Percentiles rank a stretch among this genome's conserved stretches.
phyloP scores from a whole-genome alignment of 495 filamentous ascomycete species.

The Copromyces sp. region DNA sequence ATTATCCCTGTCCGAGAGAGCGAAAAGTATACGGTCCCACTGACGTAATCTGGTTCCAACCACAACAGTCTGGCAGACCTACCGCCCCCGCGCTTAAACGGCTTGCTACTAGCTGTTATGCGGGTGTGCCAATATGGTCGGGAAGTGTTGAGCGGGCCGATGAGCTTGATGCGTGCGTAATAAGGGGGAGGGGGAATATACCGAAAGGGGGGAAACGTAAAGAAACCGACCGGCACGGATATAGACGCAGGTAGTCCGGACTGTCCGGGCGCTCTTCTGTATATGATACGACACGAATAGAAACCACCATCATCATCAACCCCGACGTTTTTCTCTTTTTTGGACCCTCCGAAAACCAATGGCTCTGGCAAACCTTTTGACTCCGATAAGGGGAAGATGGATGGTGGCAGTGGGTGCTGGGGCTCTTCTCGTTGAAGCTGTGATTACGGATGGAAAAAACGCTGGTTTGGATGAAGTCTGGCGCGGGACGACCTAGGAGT shows the following conservation, averaged over 20 bases:
- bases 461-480: neutral
- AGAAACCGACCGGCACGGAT: neutral
- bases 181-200: neutral
- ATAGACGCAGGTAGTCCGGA: neutral
- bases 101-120: conserved; percentile 6
- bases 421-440: neutral
- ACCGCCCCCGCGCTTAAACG: conserved; percentile 48
- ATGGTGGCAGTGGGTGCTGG: neutral
- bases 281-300: conserved; percentile 20
- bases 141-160: neutral
- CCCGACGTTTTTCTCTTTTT: conserved; percentile 2
- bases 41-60: neutral
- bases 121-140: neutral
- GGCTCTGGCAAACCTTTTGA: neutral
- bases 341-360: neutral
- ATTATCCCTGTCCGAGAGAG: conserved; percentile 1
- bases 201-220: neutral
- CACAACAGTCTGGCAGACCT: conserved; percentile 71
- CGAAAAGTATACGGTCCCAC: neutral
- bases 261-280: conserved; percentile 11
- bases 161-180: neutral
- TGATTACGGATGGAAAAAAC: neutral
- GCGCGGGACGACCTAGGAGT: neutral
- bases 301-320: conserved; percentile 9
- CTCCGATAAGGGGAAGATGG: neutral